A percentile compares a stretch with the other conserved stretches of the same genome.
These are phyloP conservation scores for Dipsacomyces acuminosporus DNA, from an alignment of 371 early-diverging fungal species.

Conservation along the genomic window DNA sequence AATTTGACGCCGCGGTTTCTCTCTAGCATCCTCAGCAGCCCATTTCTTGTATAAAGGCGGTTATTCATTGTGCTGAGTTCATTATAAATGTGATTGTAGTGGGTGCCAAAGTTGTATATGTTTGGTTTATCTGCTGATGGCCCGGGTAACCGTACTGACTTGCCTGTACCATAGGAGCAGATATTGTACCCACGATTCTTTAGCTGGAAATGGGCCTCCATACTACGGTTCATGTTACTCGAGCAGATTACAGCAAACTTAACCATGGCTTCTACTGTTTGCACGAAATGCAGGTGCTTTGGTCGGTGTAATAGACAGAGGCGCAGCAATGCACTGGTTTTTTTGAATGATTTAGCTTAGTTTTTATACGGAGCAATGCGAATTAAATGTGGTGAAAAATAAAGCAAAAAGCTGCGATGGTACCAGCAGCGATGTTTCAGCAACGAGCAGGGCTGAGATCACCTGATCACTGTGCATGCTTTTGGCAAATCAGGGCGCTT, in stretches of 20 bases:
- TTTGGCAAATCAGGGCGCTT: too few species aligned
- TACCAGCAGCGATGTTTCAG: too few species aligned
- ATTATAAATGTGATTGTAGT: conserved; percentile 83
- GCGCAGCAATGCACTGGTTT: too few species aligned
- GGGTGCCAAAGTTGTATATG: conserved; percentile 86
- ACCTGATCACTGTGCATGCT: too few species aligned
- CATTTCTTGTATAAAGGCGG: conserved; percentile 79
- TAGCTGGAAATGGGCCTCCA: conserved; percentile 92
- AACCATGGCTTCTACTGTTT: conserved; percentile 58
- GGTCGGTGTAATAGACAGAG: too few species aligned
- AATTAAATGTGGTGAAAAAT: neutral
- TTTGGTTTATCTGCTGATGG: conserved; percentile 84
- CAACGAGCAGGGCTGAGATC: too few species aligned
- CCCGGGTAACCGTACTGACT: conserved; percentile 89
- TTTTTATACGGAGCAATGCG: neutral
- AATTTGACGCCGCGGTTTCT: conserved; percentile 85
- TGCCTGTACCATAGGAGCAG: conserved; percentile 85
- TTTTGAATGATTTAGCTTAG: too few species aligned
- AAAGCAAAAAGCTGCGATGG: neutral
- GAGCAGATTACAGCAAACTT: conserved; percentile 92
- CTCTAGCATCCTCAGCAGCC: conserved; percentile 85
- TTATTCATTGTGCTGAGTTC: conserved; percentile 75
- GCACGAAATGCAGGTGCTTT: neutral
- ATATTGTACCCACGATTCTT: conserved; percentile 71
- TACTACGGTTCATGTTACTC: conserved; percentile 95